Percentiles rank a stretch among this genome's conserved stretches.
phyloP scores from a whole-genome alignment of 2,329 filamentous ascomycete species.

The Exophiala calicioides region DNA sequence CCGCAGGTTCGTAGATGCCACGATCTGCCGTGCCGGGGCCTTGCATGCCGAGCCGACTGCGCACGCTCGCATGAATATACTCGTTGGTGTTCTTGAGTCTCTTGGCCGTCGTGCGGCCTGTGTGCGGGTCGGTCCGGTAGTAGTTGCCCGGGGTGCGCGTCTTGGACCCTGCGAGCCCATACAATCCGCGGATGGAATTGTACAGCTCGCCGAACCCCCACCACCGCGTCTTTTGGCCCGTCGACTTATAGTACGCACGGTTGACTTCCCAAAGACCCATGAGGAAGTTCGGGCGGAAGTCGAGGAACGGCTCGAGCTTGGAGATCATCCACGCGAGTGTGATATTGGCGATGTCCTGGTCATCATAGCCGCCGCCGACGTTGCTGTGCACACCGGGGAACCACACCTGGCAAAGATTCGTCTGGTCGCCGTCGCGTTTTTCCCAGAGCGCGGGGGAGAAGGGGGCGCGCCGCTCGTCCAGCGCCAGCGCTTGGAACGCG shows the following conservation, averaged over 20 bases:
- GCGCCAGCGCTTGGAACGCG: constrained; percentile 38
- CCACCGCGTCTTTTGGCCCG: constrained; percentile 28
- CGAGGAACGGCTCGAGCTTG: constrained; percentile 38
- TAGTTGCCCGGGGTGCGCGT: constrained; percentile 34
- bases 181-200: constrained; percentile 30
- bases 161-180: constrained; percentile 29
- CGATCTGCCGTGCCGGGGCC: constrained; percentile 29
- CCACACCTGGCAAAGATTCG: constrained; percentile 48
- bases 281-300: constrained; percentile 31
- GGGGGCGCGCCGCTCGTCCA: constrained; percentile 36
- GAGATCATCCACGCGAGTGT: constrained; percentile 55
- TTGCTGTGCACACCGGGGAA: constrained; percentile 53
- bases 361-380: constrained; percentile 50
- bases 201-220: constrained; percentile 33
- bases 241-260: constrained; percentile 26
- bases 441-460: constrained; percentile 38
- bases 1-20: constrained; percentile 29
- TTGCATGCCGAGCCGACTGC: constrained; percentile 29
- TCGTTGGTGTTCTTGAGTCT: constrained; percentile 34
- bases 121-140: constrained; percentile 29
- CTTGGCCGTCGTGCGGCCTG: constrained; percentile 27
- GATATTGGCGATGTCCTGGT: constrained; percentile 52
- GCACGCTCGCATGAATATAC: constrained; percentile 34
- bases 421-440: constrained; percentile 31
- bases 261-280: constrained; percentile 27